These are phyloP conservation scores for Cladosporium sp. DNA, from an alignment of 2,329 filamentous ascomycete species.

Conservation along the genomic window DNA sequence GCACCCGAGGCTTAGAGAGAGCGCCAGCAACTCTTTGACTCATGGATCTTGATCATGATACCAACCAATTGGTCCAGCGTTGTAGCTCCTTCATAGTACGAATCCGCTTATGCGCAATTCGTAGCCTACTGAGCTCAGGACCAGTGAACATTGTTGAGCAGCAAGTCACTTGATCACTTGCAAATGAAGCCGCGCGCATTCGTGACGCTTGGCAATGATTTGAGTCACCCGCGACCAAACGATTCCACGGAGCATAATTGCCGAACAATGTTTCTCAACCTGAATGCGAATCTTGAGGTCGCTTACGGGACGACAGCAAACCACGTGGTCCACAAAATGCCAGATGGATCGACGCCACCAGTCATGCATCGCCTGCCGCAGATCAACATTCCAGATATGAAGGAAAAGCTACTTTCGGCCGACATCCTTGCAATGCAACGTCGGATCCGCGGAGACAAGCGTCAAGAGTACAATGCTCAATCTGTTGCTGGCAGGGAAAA, in stretches of 20 bases:
- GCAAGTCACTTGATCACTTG: too few species aligned
- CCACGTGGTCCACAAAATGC: background rate
- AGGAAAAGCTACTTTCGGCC: background rate
- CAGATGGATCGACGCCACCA: background rate
- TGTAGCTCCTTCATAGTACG: too few species aligned
- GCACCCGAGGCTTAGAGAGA: too few species aligned
- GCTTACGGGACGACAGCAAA: background rate
- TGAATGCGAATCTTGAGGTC: background rate
- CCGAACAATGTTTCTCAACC: background rate
- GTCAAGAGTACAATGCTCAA: background rate
- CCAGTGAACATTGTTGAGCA: too few species aligned
- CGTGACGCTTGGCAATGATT: too few species aligned
- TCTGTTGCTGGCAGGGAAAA: background rate
- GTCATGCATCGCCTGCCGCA: background rate
- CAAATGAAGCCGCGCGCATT: too few species aligned
- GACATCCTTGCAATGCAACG: constrained; percentile 1
- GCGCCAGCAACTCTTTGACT: too few species aligned
- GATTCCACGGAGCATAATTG: background rate
- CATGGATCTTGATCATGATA: too few species aligned
- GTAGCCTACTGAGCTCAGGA: too few species aligned
- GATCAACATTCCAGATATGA: background rate
- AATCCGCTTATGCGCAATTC: too few species aligned
- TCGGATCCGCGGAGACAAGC: background rate
- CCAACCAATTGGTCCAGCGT: too few species aligned
- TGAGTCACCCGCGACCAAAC: too few species aligned